Base-by-base conservation (phyloP, 139 green algal genomes). In the Marvania coccoides region DNA sequence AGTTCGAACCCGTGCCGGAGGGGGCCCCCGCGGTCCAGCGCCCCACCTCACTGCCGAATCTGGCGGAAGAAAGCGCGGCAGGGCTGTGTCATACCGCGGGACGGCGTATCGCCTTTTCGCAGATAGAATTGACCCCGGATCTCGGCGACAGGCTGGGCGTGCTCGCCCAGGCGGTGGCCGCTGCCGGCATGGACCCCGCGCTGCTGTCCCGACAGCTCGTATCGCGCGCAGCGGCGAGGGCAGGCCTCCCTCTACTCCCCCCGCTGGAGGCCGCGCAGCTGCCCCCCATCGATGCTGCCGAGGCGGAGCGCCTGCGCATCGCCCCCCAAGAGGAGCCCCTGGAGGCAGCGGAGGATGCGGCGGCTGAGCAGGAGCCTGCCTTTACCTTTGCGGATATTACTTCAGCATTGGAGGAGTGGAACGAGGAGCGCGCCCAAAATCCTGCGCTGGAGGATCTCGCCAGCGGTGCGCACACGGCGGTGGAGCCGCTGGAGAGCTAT, bases 121-220 rank as follows among this genome's bases (percentile, higher is more conserved):
- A 64, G 13, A 24, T 47, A 64, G 26, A 2, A 38, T 9, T 9
- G 31, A 45, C 40, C 29, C 31, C 60, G 12, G n/a, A 30, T n/a
- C 10, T 67, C 34, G 47, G 42, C 23, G 47, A 65, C 6, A 37
- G 37, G 13, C 42, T 67, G n/a, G 62, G 70, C 39, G 23, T 69
- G 48, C 34, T 64, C 29, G 57, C 54, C n/a, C 57, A 64, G 26
- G 37, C 47, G 26, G n/a, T 46, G 5, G 24, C 26, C 31, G 57
- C 57, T 15, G 30, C 26, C 31, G 57, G 57, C 10, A 46, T 30
- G 2, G 34, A 65, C 54, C 28, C 46, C 28, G 42, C 33, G 3
- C 48, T 65, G 38, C 51, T 72, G 29, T 38, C 57, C 34, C 66
- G 61, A 2, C 30, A 67, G 35, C 51, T 76, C 26, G 54, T 76